Conservation (phyloP, 208 protist species). For the Trypanosoma rangeli region DNA sequence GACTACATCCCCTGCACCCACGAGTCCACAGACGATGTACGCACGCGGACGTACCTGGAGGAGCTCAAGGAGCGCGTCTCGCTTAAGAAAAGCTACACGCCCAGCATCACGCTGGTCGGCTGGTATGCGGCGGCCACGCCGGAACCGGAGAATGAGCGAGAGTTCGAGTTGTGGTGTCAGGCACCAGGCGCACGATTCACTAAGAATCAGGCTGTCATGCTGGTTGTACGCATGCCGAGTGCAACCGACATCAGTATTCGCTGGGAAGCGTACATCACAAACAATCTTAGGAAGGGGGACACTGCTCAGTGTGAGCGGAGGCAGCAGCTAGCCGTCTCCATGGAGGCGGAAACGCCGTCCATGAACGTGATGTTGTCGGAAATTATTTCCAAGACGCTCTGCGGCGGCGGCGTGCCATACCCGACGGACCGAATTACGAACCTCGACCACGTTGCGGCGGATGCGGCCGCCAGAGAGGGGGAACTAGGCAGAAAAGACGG, state of each 20-base stretch:
- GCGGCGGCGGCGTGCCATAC: constrained; percentile 48
- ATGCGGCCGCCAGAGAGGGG: constrained; percentile 29
- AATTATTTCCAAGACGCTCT: constrained; percentile 48
- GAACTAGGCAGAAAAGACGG: neutral
- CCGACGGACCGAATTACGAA: constrained; percentile 57
- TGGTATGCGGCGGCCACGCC: constrained; percentile 70
- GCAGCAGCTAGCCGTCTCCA: constrained; percentile 10
- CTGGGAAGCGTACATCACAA: constrained; percentile 28
- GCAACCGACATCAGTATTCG: constrained; percentile 32
- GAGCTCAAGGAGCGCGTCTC: constrained; percentile 39
- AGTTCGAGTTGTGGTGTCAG: constrained; percentile 61
- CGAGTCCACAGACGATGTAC: constrained; percentile 23
- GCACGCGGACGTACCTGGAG: constrained; percentile 33
- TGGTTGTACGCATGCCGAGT: constrained; percentile 37
- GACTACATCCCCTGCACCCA: constrained; percentile 80
- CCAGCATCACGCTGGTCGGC: constrained; percentile 49
- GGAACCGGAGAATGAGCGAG: constrained; percentile 24
- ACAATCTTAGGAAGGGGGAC: constrained; percentile 9
- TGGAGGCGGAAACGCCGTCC: constrained; percentile 36
- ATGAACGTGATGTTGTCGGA: constrained; percentile 72
- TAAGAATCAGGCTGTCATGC: constrained; percentile 25
- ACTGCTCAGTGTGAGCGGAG: constrained; percentile 1
- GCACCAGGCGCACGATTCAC: constrained; percentile 44
- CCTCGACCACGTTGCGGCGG: constrained; percentile 61
- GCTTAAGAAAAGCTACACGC: constrained; percentile 52